Evolutionary conservation across 805 yeast species (phyloP).

Genomic region (Wickerhamomyces pijperi): DNA sequence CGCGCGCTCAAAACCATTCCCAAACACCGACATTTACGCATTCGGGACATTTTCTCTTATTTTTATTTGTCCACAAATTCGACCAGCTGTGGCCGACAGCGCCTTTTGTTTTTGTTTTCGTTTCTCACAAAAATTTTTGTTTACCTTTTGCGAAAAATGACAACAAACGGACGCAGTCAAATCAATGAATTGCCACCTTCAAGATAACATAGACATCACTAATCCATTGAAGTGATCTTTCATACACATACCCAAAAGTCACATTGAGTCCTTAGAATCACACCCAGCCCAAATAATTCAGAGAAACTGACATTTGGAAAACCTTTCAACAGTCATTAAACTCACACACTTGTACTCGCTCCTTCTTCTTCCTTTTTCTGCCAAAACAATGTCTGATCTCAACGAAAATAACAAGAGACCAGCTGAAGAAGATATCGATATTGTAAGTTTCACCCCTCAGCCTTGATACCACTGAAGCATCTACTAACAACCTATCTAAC

Average conservation of each 20-base stretch:
- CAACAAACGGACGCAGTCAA: neutral
- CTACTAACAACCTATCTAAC: slow-evolving; percentile 7
- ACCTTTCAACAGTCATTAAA: too few relatives aligned
- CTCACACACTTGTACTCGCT: too few relatives aligned
- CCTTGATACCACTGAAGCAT: too few relatives aligned
- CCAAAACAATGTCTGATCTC: too few relatives aligned
- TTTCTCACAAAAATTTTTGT: neutral
- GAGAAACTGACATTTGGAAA: too few relatives aligned
- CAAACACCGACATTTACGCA: neutral
- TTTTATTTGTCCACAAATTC: neutral
- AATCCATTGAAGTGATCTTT: too few relatives aligned
- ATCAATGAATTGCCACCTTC: neutral
- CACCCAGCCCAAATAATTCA: too few relatives aligned
- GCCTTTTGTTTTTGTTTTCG: neutral
- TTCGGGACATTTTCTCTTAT: neutral
- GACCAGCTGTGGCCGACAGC: neutral
- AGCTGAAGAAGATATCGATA: neutral
- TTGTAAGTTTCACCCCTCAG: neutral
- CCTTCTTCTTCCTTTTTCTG: too few relatives aligned
- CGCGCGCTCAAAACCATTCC: neutral
- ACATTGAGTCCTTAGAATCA: too few relatives aligned
- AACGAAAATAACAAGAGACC: neutral
- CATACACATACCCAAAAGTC: too few relatives aligned
- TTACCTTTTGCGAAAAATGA: neutral
- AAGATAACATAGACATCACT: too few relatives aligned